These are phyloP conservation scores for Cryptococcus sp. DNA, from an alignment of 1,284 basidiomycete species.

Conservation along the genomic window DNA sequence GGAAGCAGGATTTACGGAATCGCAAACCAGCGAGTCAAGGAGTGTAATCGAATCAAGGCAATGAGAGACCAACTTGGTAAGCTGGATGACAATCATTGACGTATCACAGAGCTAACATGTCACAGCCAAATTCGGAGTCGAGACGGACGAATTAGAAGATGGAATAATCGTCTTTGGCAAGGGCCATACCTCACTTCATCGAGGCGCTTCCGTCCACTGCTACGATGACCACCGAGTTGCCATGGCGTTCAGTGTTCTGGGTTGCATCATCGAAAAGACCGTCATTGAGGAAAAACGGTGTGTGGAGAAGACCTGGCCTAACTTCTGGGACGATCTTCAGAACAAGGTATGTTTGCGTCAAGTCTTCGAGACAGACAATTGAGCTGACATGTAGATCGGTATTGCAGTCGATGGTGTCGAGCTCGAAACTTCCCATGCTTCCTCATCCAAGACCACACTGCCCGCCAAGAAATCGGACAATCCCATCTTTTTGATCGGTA, in stretches of 20 bases:
- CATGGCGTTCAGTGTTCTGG: slow-evolving; percentile 94
- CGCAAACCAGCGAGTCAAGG: slow-evolving; percentile 97
- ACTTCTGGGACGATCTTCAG: slow-evolving; percentile 98
- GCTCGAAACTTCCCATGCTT: slow-evolving; percentile 51
- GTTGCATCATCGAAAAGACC: slow-evolving; percentile 67
- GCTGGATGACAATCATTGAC: slow-evolving; percentile 24
- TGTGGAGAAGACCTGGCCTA: slow-evolving; percentile 99
- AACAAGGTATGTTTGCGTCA: slow-evolving; percentile 63
- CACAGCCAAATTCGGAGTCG: slow-evolving; percentile 87
- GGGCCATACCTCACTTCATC: slow-evolving; percentile 59
- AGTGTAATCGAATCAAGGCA: slow-evolving; percentile 93
- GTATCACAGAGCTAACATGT: background rate
- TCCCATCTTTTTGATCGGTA: slow-evolving; percentile 83
- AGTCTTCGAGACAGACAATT: background rate
- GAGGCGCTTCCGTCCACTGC: slow-evolving; percentile 77
- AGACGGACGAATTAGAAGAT: slow-evolving; percentile 87
- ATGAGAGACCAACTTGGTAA: slow-evolving; percentile 92
- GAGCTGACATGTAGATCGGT: slow-evolving; percentile 64
- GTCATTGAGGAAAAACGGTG: slow-evolving; percentile 94
- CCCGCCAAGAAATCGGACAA: slow-evolving; percentile 48
- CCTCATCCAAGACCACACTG: slow-evolving; percentile 40
- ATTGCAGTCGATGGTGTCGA: slow-evolving; percentile 81
- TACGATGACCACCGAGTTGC: slow-evolving; percentile 99
- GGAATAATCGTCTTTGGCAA: slow-evolving; percentile 87
- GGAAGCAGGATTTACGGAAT: slow-evolving; percentile 87